Evolutionary conservation across 306 rosid genomes (phyloP), one percentile per base, ranked within the genome.

Genomic region (Aeschynomene evenia): DNA sequence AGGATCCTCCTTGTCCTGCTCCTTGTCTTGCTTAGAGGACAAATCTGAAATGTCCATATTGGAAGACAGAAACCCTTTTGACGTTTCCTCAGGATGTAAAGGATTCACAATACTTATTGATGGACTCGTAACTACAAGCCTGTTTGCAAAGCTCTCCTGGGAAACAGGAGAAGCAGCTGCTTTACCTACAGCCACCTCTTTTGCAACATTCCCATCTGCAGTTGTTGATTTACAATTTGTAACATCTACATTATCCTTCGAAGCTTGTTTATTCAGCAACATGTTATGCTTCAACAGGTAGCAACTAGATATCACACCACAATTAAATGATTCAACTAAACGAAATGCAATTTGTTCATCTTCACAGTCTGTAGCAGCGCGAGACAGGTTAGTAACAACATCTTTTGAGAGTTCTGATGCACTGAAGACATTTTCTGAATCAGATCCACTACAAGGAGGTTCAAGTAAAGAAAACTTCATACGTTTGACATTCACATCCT

Each of bases 121-220:
- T 18, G 90, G 84, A 78, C 79, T 80, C 24, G 91, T 68, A 70
- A 74, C 83, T 63, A 78, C 81, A 67, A 91, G 86, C 86, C 83
- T 83, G 76, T 86, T 85, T 43, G 86, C 91, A 68, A 84, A 87
- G 79, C 97, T 87, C 81, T 89, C 99, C 77, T 85, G 96, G 74
- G 96, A 89, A 83, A 80, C 89, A 66, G 97, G 95, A 59, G 99
- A 88, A 81, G 91, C 89, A 64, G 79, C 79, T 51, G 66, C 76
- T 82, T 84, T 91, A 63, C 77, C 63, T 53, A 49, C 49, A 77
- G 62, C 58, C 50, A 70, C 69, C 70, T 85, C 89, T 75, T 82
- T 86, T 50, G 78, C 78, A 63, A 75, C 80, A 73, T 77, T 77
- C 73, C 74, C 84, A 65, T 78, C 80, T 48, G 76, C 82, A 48